These are phyloP conservation scores for Plasmodium adleri DNA, from an alignment of 169 alveolate genomes.

Conservation along the genomic window DNA sequence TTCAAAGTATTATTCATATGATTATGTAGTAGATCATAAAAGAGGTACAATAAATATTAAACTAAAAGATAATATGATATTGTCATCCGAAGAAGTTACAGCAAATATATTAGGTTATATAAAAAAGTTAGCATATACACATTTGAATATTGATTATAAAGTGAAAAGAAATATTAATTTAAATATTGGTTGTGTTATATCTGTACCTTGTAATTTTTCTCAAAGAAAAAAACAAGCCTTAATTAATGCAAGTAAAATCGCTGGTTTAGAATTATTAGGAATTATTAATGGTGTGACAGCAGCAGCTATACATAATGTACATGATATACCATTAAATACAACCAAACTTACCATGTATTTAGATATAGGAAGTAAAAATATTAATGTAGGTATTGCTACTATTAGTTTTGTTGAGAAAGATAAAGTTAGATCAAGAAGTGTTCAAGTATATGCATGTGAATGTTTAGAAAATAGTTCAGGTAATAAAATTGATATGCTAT, in stretches of 20 bases:
- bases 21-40: constrained; percentile 61
- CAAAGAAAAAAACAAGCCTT: constrained; percentile 82
- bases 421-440: constrained; percentile 53
- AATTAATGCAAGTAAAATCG: constrained; percentile 82
- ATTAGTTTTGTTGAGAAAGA: constrained; percentile 54
- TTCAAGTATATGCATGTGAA: constrained; percentile 75
- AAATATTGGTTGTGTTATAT: constrained; percentile 79
- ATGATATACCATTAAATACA: constrained; percentile 82
- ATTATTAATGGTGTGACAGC: constrained; percentile 85
- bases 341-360: constrained; percentile 80
- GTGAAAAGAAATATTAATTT: constrained; percentile 43
- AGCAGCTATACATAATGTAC: constrained; percentile 81
- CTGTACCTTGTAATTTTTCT: constrained; percentile 85
- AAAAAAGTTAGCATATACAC: constrained; percentile 78
- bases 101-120: constrained; percentile 84
- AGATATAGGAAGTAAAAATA: constrained; percentile 85
- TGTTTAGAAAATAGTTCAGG: constrained; percentile 68
- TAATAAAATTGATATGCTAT: constrained; percentile 48
- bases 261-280: constrained; percentile 82
- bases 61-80: constrained; percentile 77
- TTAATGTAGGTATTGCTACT: constrained; percentile 82
- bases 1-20: constrained; percentile 60
- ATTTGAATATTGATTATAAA: constrained; percentile 78
- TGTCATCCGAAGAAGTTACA: constrained; percentile 82
- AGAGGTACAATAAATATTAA: constrained; percentile 78